These are phyloP conservation scores for Jaminaea rosea DNA, from an alignment of 1,284 basidiomycete genomes.

Conservation along the genomic window DNA sequence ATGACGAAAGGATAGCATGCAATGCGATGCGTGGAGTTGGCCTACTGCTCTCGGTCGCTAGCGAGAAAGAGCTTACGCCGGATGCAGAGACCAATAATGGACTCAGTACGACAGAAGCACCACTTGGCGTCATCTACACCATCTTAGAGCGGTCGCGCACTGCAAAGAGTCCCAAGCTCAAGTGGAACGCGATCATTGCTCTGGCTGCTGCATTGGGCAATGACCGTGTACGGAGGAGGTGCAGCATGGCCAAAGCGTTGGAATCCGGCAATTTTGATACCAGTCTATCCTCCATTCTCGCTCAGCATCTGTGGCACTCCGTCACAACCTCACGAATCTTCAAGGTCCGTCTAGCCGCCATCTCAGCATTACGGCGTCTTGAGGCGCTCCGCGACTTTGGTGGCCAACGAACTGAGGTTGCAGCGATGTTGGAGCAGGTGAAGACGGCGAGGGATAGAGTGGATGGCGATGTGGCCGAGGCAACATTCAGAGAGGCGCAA, in stretches of 20 bases:
- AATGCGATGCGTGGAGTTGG: not conserved
- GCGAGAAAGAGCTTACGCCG: not conserved
- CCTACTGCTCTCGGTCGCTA: not conserved
- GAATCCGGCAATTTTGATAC: not conserved
- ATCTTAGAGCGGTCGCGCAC: not conserved
- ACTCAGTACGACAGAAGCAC: not conserved
- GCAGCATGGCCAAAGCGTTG: not conserved
- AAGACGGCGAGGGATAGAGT: not conserved
- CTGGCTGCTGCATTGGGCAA: not conserved
- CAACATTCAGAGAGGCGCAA: not conserved
- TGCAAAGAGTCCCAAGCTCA: not conserved
- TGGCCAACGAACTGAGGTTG: not conserved
- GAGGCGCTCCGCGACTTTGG: not conserved
- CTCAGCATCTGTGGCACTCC: not conserved
- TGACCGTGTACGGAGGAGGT: not conserved
- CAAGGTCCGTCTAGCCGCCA: not conserved
- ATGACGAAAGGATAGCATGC: not conserved
- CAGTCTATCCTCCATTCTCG: not conserved
- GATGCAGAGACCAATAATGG: not conserved
- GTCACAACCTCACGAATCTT: no score
- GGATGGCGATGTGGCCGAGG: not conserved
- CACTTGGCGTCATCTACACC: not conserved
- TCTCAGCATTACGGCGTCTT: not conserved
- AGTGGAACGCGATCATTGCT: not conserved
- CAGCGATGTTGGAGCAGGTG: not conserved